Base-by-base conservation (phyloP, 352 stramenopile genomes). In the Globisporangium paddicum region DNA sequence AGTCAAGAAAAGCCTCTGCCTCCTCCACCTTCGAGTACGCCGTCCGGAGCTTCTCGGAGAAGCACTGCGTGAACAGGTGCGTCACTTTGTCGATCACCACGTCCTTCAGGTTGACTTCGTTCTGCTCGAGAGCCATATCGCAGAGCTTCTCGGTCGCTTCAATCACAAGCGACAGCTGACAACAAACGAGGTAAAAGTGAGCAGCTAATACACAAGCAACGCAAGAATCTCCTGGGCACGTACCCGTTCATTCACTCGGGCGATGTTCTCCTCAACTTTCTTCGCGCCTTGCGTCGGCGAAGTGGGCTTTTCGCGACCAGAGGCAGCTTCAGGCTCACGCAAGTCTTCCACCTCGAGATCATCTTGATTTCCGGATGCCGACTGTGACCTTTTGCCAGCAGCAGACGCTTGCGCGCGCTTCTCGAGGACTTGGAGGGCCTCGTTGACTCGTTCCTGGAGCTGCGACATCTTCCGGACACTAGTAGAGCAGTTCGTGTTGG, bases 41-140 rank as follows among this genome's bases (percentile, higher is more conserved):
- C 0, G 66, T 63, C 30, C 72, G 66, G 16, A 89, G 53, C 48
- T 85, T 87, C 34, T 90, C 77, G 9, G 78, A 84, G 63, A 93
- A 93, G 60, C 81, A 93, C 28, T 89, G 75, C 18, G 81, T 86
- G 63, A 91, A 90, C 11, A 86, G 63, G 42, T 82, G 69, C 9
- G 72, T 80, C 23, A 89, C 63, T 58, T 85, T 81, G 57, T 78
- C 75, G 30, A 89, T 57, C 35, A 91, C 71, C 3, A 88, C 71
- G 47, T 90, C 75, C 63, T 93, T 91, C 5, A 91, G 48, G 48
- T 77, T 86, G 48, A 86, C 62, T 28, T 93, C 79, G 54, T 85
- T 81, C 49, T 93, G 77, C 63, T 90, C 83, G 35, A 90, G 72
- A 8, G 81, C 79, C 45, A 91, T 64, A 52, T 91, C 83, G 46